phyloP scores from a whole-genome alignment of 768 basidiomycete genomes.

The Dentipellis sp. region DNA sequence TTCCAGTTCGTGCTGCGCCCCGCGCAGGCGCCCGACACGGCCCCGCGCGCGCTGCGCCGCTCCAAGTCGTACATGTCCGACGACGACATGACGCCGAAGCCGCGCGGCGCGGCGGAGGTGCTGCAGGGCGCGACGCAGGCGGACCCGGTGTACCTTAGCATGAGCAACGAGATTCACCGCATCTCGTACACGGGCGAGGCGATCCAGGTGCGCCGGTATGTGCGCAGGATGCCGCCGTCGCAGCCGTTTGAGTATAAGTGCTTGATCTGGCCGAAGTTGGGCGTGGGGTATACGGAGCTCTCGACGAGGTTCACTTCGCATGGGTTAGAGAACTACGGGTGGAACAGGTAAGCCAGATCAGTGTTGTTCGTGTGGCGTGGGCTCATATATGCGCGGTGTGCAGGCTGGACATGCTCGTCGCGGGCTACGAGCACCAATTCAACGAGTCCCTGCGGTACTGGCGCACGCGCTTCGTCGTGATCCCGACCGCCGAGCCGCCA shows the following conservation, averaged over 20 bases:
- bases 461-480: constrained; percentile 89
- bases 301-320: constrained; percentile 67
- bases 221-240: constrained; percentile 58
- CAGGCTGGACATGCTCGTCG: constrained; percentile 80
- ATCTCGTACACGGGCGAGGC: constrained; percentile 87
- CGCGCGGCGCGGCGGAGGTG: constrained; percentile 57
- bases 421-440: constrained; percentile 73
- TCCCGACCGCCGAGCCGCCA: constrained; percentile 74
- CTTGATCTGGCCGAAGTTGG: constrained; percentile 89
- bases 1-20: constrained; percentile 83
- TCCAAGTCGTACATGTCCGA: constrained; percentile 51
- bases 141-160: constrained; percentile 83
- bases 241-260: constrained; percentile 73
- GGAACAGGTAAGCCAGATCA: constrained; percentile 56
- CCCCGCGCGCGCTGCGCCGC: constrained; percentile 29
- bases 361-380: background rate
- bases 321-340: constrained; percentile 75
- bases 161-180: constrained; percentile 92
- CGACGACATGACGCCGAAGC: constrained; percentile 42
- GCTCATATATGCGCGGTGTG: background rate
- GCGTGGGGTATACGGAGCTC: constrained; percentile 78
- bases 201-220: constrained; percentile 82
- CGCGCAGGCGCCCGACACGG: constrained; percentile 12
- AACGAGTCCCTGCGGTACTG: constrained; percentile 84
- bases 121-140: constrained; percentile 42